A percentile compares a stretch with the other conserved stretches of the same genome.
Evolutionary conservation across 2,329 filamentous ascomycete species (phyloP).

Genomic region (Akanthomyces uredinophilus): DNA sequence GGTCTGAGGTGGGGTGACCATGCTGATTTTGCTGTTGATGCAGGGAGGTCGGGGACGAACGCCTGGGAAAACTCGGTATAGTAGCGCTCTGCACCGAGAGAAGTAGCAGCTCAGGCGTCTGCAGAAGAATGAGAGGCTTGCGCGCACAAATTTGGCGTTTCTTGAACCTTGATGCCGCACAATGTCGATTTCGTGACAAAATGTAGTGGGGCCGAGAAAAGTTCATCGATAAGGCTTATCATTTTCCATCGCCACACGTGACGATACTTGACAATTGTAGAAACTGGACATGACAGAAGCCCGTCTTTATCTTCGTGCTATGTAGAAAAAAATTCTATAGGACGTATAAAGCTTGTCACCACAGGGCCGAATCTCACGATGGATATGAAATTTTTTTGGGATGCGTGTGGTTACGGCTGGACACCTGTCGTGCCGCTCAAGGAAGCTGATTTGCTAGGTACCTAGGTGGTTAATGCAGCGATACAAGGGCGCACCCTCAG

Average conservation of each 20-base stretch:
- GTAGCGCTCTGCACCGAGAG: neutral
- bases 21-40: neutral
- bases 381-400: too few species aligned
- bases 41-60: too few species aligned
- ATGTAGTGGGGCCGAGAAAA: conserved; percentile 11
- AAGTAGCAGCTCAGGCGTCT: too few species aligned
- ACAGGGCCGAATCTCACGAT: too few species aligned
- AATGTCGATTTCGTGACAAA: conserved; percentile 8
- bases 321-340: neutral
- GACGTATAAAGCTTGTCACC: too few species aligned
- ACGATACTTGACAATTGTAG: neutral
- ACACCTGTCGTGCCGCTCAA: too few species aligned
- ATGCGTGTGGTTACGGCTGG: too few species aligned
- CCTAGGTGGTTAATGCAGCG: too few species aligned
- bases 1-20: conserved; percentile 13
- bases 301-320: neutral
- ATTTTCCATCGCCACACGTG: neutral
- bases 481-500: too few species aligned
- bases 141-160: neutral
- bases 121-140: neutral
- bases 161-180: conserved; percentile 4
- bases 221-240: conserved; percentile 14
- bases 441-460: too few species aligned
- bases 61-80: neutral
- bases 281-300: neutral